These are phyloP conservation scores for Aspergillus sp. DNA, from an alignment of 2,329 filamentous ascomycete genomes.

Conservation along the genomic window DNA sequence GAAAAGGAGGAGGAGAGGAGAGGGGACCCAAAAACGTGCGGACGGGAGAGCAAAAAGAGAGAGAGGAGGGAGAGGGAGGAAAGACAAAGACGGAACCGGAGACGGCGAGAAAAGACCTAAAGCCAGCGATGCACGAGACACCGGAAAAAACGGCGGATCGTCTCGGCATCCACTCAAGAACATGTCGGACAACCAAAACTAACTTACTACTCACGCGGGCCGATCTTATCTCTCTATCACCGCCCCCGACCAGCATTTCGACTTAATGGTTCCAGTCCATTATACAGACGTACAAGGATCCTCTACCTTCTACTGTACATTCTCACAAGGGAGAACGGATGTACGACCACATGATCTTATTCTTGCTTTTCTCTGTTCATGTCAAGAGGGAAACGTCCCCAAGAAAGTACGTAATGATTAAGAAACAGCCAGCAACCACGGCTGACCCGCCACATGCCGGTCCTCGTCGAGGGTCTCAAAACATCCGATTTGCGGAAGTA, in stretches of 20 bases:
- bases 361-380: not conserved
- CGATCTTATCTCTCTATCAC: slow-evolving; percentile 24
- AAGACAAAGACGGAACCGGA: slow-evolving; percentile 10
- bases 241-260: not conserved
- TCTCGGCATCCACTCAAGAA: slow-evolving; percentile 30
- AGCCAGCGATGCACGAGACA: slow-evolving; percentile 16
- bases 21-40: slow-evolving; percentile 6
- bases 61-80: slow-evolving; percentile 8
- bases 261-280: not conserved
- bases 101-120: slow-evolving; percentile 11
- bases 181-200: not conserved
- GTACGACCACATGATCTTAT: too few relatives aligned
- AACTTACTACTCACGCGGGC: slow-evolving; percentile 12
- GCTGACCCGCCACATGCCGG: not conserved
- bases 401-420: not conserved
- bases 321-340: too few relatives aligned
- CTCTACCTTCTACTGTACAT: not conserved
- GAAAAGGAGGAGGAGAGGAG: slow-evolving; percentile 11
- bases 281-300: not conserved
- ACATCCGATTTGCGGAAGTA: not conserved
- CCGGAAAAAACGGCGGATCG: slow-evolving; percentile 40
- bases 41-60: slow-evolving; percentile 6
- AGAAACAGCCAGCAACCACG: not conserved
- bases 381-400: not conserved
- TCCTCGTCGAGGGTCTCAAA: not conserved